A percentile compares a stretch with the other conserved stretches of the same genome.
Evolutionary conservation across 2,329 filamentous ascomycete genomes (phyloP).

Genomic region (Fusarium anthophilum): DNA sequence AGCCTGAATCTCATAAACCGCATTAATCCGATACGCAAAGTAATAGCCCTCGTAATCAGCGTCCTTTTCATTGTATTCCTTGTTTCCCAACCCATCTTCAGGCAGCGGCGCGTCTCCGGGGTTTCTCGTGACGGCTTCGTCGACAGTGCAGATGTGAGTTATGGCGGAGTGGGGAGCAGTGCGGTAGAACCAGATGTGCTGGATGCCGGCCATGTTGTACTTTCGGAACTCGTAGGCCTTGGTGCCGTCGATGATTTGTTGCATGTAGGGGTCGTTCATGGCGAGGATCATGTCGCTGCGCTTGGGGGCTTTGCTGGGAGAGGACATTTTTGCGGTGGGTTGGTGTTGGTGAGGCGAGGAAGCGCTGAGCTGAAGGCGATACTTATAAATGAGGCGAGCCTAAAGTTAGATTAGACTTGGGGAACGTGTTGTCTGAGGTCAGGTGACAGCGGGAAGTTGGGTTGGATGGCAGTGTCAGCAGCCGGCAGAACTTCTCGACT

Average conservation of each 20-base stretch:
- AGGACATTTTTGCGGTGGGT: neutral
- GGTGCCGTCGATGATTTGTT: conserved; percentile 36
- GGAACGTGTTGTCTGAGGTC: neutral
- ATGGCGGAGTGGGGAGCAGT: conserved; percentile 40
- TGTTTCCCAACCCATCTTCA: conserved; percentile 39
- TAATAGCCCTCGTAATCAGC: conserved; percentile 42
- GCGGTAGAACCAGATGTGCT: conserved; percentile 42
- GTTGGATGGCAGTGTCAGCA: neutral
- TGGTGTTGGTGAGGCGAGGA: neutral
- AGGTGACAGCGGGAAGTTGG: neutral
- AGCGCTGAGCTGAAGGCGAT: neutral
- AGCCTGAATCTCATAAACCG: conserved; percentile 34
- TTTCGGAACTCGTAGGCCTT: conserved; percentile 42
- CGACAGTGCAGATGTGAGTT: conserved; percentile 40
- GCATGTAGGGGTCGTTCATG: conserved; percentile 35
- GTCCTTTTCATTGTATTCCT: conserved; percentile 38
- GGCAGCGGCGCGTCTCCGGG: conserved; percentile 9
- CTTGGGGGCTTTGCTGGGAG: neutral
- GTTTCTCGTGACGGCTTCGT: conserved; percentile 28
- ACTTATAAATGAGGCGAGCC: neutral
- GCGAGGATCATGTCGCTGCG: conserved; percentile 24
- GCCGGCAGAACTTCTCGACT: neutral
- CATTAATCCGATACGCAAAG: conserved; percentile 40
- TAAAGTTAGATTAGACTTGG: neutral
- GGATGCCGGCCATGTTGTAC: conserved; percentile 29